Conservation (phyloP, 2,329 filamentous ascomycete species). For the Mariannaea sp. region DNA sequence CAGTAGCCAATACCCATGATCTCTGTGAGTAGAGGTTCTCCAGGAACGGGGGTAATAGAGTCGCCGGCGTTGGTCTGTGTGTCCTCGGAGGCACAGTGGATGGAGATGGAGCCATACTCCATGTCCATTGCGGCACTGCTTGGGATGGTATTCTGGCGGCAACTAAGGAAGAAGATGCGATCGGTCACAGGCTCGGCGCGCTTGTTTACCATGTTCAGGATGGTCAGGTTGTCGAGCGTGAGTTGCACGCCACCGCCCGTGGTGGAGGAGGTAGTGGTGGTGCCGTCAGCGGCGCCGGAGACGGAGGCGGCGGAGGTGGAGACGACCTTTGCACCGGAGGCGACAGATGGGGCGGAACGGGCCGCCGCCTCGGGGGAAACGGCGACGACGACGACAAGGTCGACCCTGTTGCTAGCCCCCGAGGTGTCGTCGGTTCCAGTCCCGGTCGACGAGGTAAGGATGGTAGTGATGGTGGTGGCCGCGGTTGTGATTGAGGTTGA, state of each 20-base stretch:
- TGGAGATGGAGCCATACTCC: conserved; percentile 9
- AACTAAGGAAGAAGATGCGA: not conserved
- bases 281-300: not conserved
- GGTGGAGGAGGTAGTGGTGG: no score
- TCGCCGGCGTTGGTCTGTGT: conserved; percentile 19
- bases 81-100: conserved; percentile 20
- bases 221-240: conserved; percentile 1
- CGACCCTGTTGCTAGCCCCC: not conserved
- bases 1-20: conserved; percentile 31
- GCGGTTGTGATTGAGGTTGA: no score
- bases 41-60: conserved; percentile 7
- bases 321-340: not conserved
- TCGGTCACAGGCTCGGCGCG: not conserved
- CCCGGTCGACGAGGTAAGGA: not conserved
- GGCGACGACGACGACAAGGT: no score
- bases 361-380: conserved; percentile 6
- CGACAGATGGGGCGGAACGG: conserved; percentile 3
- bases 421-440: conserved; percentile 7
- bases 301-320: not conserved
- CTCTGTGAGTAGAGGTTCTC: conserved; percentile 13
- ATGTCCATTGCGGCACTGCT: conserved; percentile 17
- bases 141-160: conserved; percentile 10
- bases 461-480: not conserved
- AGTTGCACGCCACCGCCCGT: conserved; percentile 3
- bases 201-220: conserved; percentile 3